These are phyloP conservation scores for Candida koratica DNA, from an alignment of 805 yeast genomes.

Conservation along the genomic window DNA sequence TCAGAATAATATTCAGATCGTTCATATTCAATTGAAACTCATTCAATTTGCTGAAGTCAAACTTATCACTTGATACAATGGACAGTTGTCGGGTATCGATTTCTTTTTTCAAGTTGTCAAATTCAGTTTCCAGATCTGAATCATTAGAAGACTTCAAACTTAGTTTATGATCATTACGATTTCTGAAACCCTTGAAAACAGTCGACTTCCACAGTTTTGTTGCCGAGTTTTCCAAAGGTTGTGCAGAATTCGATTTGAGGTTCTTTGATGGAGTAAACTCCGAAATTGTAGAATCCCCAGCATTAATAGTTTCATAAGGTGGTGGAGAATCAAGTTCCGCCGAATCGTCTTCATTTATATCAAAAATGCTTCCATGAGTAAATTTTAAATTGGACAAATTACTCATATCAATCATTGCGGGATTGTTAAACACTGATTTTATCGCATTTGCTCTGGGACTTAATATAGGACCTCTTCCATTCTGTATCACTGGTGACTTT, in stretches of 20 bases:
- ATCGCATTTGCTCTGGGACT: conserved; percentile 40
- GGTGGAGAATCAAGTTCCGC: conserved; percentile 4
- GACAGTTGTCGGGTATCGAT: conserved; percentile 38
- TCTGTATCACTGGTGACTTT: conserved; percentile 7
- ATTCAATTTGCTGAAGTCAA: conserved; percentile 14
- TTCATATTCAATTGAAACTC: conserved; percentile 59
- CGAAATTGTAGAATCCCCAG: neutral
- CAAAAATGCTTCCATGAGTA: conserved; percentile 21
- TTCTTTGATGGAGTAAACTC: neutral
- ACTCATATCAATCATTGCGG: conserved; percentile 35
- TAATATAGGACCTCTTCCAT: conserved; percentile 15
- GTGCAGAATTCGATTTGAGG: conserved; percentile 1
- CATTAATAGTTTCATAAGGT: conserved; percentile 2
- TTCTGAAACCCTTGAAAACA: neutral
- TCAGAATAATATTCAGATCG: conserved; percentile 58
- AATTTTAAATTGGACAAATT: conserved; percentile 28
- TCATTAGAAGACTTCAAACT: conserved; percentile 12
- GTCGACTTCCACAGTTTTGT: neutral
- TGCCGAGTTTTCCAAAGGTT: conserved; percentile 11
- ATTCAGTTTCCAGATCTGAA: conserved; percentile 15
- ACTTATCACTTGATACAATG: conserved; percentile 36
- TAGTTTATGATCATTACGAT: conserved; percentile 18
- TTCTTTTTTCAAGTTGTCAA: conserved; percentile 19
- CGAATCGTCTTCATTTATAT: conserved; percentile 21
- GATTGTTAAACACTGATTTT: conserved; percentile 40